phyloP scores from a whole-genome alignment of 2,329 filamentous ascomycete species.

The Beauveria brongniartii region DNA sequence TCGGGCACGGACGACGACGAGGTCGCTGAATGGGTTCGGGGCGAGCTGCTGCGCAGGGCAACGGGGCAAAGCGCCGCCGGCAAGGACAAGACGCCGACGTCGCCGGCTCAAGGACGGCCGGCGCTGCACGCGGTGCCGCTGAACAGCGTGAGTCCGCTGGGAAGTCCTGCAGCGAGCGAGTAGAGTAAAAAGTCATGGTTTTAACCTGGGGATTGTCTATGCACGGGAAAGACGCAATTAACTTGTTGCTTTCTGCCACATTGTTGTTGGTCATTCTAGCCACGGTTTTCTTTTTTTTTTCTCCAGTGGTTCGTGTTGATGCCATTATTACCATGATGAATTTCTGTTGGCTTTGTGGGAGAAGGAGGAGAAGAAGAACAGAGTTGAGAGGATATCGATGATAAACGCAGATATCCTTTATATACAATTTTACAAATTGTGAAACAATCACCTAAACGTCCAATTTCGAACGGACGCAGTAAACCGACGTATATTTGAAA shows the following conservation, averaged over 20 bases:
- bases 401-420: background rate
- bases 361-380: too few species aligned
- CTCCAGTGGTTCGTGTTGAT: too few species aligned
- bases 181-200: background rate
- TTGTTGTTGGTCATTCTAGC: too few species aligned
- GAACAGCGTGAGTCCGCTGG: conserved; percentile 56
- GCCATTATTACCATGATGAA: too few species aligned
- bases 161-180: conserved; percentile 26
- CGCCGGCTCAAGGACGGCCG: conserved; percentile 50
- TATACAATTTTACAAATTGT: background rate
- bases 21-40: conserved; percentile 77
- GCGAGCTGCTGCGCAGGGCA: conserved; percentile 48
- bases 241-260: background rate
- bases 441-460: too few species aligned
- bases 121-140: conserved; percentile 83
- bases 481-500: background rate
- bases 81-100: conserved; percentile 17
- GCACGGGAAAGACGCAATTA: background rate
- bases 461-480: too few species aligned
- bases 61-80: conserved; percentile 26
- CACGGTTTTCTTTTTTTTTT: too few species aligned
- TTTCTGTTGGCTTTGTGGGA: too few species aligned
- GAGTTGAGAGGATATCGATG: too few species aligned
- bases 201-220: too few species aligned
- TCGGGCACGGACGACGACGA: conserved; percentile 58